Conservation (phyloP, 805 yeast genomes). For the Maudiozyma saulgeensis region DNA sequence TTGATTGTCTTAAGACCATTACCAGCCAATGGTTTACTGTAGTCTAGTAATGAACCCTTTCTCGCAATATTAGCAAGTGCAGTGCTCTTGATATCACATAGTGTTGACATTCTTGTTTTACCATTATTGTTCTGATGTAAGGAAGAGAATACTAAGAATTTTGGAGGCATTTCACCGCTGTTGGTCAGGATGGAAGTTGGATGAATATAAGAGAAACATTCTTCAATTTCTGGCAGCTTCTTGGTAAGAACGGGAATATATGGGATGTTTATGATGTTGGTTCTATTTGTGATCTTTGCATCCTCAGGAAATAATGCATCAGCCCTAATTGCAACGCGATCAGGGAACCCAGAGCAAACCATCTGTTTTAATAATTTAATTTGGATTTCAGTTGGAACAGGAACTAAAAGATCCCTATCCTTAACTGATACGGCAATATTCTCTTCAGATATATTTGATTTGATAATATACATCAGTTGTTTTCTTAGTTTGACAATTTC, state of each 20-base stretch:
- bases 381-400: slow-evolving; percentile 61
- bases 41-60: slow-evolving; percentile 60
- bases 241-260: slow-evolving; percentile 46
- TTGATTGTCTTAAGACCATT: slow-evolving; percentile 79
- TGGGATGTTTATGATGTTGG: slow-evolving; percentile 52
- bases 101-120: slow-evolving; percentile 55
- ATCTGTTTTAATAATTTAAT: slow-evolving; percentile 78
- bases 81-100: slow-evolving; percentile 65
- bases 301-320: slow-evolving; percentile 60
- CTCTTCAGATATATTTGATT: slow-evolving; percentile 51
- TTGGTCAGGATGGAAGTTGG: slow-evolving; percentile 58
- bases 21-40: slow-evolving; percentile 78
- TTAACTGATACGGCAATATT: slow-evolving; percentile 41
- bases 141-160: slow-evolving; percentile 63
- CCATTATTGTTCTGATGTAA: slow-evolving; percentile 47
- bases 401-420: slow-evolving; percentile 41
- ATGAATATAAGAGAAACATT: slow-evolving; percentile 62
- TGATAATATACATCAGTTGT: slow-evolving; percentile 71
- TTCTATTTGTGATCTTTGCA: slow-evolving; percentile 46
- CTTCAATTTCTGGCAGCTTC: slow-evolving; percentile 34
- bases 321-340: slow-evolving; percentile 79
- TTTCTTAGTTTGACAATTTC: slow-evolving; percentile 74
- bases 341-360: slow-evolving; percentile 86
- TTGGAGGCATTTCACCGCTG: slow-evolving; percentile 66
- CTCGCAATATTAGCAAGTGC: slow-evolving; percentile 74